Base-by-base conservation (phyloP, 1,284 basidiomycete genomes). In the Cutaneotrichosporon sp. region DNA sequence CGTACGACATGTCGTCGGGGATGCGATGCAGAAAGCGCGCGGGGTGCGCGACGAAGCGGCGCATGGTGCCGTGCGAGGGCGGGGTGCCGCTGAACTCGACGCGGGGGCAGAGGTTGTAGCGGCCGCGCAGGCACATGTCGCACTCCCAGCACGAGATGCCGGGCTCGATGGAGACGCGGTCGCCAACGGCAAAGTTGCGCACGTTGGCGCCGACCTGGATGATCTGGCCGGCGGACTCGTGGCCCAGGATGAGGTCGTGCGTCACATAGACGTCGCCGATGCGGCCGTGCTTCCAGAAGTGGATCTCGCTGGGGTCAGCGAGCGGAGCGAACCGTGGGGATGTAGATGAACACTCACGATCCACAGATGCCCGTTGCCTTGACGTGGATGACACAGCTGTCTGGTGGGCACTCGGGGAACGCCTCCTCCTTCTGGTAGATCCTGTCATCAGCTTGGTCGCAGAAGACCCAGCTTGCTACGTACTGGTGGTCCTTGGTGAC, bases 111-210 rank as follows among this genome's bases (percentile, higher is more conserved):
- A 77, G 72, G 65, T 79, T 79, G 56, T 71, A 71, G 29, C 71
- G 55, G 5, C 79, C 79, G 11, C 69, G 64, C 43, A 77, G 54
- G 64, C 79, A 80, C 45, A 68, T 59, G 6, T 69, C 68, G 64
- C 80, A 81, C 50, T 69, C 70, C 54, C 71, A 72, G 66, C 80
- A 81, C 5, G 77, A 73, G 27, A 80, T 76, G 38, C 80, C 80
- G 2, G 80, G 79, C 66, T 81, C 80, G 42, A 81, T 75, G 9
- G 79, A 77, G 7, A 81, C 79, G 16, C 80, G 67, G 64, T 81
- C 80, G 10, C 80, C 80, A 4, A 79, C 70, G 59, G 71, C 69
- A 64, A 78, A 75, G 14, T 67, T 65, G 34, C 65, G 70, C 20
- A 81, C 80, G 36, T 72, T 71, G 1, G 70, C 53, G 11, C 79